Base-by-base conservation (phyloP, 2,329 filamentous ascomycete genomes). In the Nothopassalora personata region DNA sequence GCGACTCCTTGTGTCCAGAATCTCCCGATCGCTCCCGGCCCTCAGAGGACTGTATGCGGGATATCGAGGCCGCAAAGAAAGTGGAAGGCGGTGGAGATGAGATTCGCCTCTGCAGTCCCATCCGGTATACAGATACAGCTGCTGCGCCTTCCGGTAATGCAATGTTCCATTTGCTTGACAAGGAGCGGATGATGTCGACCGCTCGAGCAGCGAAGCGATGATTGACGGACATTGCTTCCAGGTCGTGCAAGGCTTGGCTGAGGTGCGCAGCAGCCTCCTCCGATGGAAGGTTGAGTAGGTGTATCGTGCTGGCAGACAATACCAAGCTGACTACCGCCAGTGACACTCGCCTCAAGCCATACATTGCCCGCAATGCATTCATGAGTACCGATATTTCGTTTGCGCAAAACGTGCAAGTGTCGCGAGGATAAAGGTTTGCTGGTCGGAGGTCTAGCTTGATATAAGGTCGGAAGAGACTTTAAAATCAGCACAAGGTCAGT, bases 381-480 rank as follows among this genome's bases (percentile, higher is more conserved):
- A 76, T 69, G 4, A 80, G 67, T 5, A 67, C 68, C 1, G 77
- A 76, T 1, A 79, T 76, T 54, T 74, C 73, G 58, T 78, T 78
- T 2, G 77, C 77, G 47, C 73, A 74, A 46, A 73, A 71, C n/a
- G 80, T 80, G 71, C 87, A 90, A 15, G 88, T 83, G 61, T 88
- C 85, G 43, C 82, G 81, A 7, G 87, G 87, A 4, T 79, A 78
- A 1, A 89, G 77, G 54, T 82, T 81, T 7, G 85, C 88, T 8
- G 84, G 82, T 51, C 74, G 67, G 13, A 79, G 66, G 53, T 79
- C 75, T 23, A 87, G 80, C 66, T 89, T 89, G 68, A 90, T 86
- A 39, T 91, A 79, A 0, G 88, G 88, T 6, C 88, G 81, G 70
- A 91, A 91, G 1, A 91, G 80, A n/a, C 71, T 90, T 81, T 0